Conservation (phyloP, 2,329 filamentous ascomycete genomes). For the Amylocarpus encephaloides region DNA sequence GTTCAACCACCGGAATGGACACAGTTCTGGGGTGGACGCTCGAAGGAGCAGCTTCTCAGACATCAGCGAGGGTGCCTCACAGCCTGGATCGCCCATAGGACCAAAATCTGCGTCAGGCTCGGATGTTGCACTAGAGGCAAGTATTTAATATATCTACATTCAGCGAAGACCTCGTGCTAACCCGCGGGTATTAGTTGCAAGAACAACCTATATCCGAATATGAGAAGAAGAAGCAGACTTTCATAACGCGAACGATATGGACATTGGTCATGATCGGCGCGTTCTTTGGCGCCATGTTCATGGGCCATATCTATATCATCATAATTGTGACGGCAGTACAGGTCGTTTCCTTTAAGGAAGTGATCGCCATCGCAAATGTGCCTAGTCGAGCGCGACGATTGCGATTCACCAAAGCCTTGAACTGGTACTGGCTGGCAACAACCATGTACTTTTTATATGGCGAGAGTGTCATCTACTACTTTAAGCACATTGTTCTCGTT, state of each 20-base stretch:
- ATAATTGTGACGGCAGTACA: conserved; percentile 87
- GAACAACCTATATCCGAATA: conserved; percentile 58
- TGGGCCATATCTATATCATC: conserved; percentile 96
- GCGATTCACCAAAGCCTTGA: conserved; percentile 89
- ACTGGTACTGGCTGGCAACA: conserved; percentile 98
- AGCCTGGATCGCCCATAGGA: conserved; percentile 23
- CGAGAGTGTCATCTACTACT: conserved; percentile 99
- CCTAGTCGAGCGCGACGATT: conserved; percentile 86
- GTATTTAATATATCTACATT: conserved; percentile 13
- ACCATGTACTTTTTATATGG: conserved; percentile 99
- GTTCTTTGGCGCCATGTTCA: conserved; percentile 90
- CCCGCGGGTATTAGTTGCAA: conserved; percentile 12
- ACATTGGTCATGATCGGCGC: conserved; percentile 92
- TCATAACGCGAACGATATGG: conserved; percentile 95
- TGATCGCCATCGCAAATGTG: conserved; percentile 94
- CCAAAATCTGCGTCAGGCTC: conserved; percentile 17
- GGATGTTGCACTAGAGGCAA: conserved; percentile 38
- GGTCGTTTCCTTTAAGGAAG: conserved; percentile 97
- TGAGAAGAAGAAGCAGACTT: conserved; percentile 98
- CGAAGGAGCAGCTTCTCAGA: conserved; percentile 68
- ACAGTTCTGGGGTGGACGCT: conserved; percentile 27
- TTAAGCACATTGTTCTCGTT: conserved; percentile 96
- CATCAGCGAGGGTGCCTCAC: conserved; percentile 53
- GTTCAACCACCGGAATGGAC: conserved; percentile 38
- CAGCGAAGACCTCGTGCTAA: conserved; percentile 16